phyloP scores from a whole-genome alignment of 1,284 basidiomycete species.

The Trametes polyzona region DNA sequence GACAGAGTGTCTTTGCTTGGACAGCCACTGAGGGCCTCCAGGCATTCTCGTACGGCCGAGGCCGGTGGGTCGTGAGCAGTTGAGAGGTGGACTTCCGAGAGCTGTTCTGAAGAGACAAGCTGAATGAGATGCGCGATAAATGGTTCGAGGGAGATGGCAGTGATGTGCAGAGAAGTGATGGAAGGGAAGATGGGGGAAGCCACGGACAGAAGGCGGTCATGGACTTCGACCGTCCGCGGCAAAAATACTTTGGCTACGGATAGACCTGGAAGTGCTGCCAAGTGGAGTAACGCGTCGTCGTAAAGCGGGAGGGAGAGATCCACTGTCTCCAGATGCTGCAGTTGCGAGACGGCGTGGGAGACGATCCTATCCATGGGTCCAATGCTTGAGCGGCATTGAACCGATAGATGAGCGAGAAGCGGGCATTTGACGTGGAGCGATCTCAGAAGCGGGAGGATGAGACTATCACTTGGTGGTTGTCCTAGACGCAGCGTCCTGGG shows the following conservation, averaged over 20 bases:
- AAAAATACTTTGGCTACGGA: slow-evolving; percentile 23
- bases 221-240: slow-evolving; percentile 9
- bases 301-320: slow-evolving; percentile 18
- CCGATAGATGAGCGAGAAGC: slow-evolving; percentile 19
- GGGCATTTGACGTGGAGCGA: slow-evolving; percentile 20
- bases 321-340: slow-evolving; percentile 20
- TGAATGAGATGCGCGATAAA: slow-evolving; percentile 11
- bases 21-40: slow-evolving; percentile 7
- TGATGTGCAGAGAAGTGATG: slow-evolving; percentile 18
- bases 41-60: slow-evolving; percentile 2
- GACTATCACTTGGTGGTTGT: slow-evolving; percentile 22
- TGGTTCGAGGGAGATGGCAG: slow-evolving; percentile 15
- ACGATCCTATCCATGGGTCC: slow-evolving; percentile 18
- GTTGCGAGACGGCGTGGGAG: slow-evolving; percentile 14
- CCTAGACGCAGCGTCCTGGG: slow-evolving; percentile 22
- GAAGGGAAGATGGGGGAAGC: slow-evolving; percentile 14
- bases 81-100: slow-evolving; percentile 18
- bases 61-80: slow-evolving; percentile 20
- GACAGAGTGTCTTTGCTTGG: slow-evolving; percentile 15
- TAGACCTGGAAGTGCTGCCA: slow-evolving; percentile 16
- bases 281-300: slow-evolving; percentile 20
- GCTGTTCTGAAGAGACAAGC: slow-evolving; percentile 14
- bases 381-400: slow-evolving; percentile 21
- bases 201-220: slow-evolving; percentile 10
- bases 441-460: slow-evolving; percentile 22